Evolutionary conservation across 108 stramenopile genomes (phyloP).

Genomic region (Epithemia pelagica): DNA sequence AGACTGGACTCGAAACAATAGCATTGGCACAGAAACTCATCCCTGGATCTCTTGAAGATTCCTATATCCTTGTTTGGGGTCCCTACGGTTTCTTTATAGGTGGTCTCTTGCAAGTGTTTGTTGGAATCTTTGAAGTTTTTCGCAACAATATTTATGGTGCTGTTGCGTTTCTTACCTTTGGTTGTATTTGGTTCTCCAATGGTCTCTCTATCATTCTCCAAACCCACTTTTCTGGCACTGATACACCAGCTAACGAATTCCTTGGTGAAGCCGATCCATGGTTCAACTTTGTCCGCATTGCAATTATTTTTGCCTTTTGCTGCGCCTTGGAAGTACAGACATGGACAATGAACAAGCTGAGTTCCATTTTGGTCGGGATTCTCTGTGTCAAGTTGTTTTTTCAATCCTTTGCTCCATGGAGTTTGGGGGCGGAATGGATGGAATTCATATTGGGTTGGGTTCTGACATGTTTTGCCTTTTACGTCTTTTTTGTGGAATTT

Average conservation of each 20-base stretch:
- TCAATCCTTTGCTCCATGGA: conserved; percentile 15
- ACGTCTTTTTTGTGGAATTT: conserved; percentile 27
- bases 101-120: conserved; percentile 25
- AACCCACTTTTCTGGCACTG: conserved; percentile 12
- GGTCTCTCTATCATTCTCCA: conserved; percentile 16
- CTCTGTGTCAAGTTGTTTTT: conserved; percentile 15
- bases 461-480: conserved; percentile 27
- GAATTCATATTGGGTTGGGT: conserved; percentile 18
- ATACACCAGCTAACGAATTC: conserved; percentile 6
- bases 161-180: conserved; percentile 28
- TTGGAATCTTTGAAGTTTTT: conserved; percentile 25
- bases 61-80: conserved; percentile 23
- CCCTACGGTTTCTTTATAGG: conserved; percentile 28
- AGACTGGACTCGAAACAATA: conserved; percentile 14
- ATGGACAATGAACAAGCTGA: conserved; percentile 25
- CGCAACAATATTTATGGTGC: conserved; percentile 44
- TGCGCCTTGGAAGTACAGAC: conserved; percentile 27
- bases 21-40: conserved; percentile 10
- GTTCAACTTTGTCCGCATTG: conserved; percentile 22
- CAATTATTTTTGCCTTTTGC: conserved; percentile 22
- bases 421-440: conserved; percentile 14
- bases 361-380: conserved; percentile 16
- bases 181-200: conserved; percentile 29
- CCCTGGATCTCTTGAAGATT: conserved; percentile 12
- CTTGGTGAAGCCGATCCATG: conserved; percentile 11